Conservation (phyloP, 2,329 filamentous ascomycete genomes). For the Calonectria hawksworthii region DNA sequence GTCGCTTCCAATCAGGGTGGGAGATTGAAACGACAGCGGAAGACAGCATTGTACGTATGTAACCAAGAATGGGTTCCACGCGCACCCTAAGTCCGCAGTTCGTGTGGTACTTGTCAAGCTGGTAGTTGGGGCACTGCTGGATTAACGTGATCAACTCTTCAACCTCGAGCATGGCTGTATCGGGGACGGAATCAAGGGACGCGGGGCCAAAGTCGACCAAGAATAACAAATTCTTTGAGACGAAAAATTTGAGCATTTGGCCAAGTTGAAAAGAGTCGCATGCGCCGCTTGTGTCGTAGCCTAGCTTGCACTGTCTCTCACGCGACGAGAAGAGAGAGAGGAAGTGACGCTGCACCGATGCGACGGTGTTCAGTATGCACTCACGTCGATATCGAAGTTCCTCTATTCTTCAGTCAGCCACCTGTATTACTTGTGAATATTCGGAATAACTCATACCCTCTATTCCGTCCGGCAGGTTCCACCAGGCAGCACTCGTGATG, state of each 20-base stretch:
- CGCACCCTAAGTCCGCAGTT: constrained; percentile 80
- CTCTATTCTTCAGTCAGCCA: constrained; percentile 55
- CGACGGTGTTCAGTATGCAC: constrained; percentile 76
- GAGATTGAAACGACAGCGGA: constrained; percentile 60
- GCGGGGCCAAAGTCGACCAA: constrained; percentile 69
- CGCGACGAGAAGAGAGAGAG: constrained; percentile 76
- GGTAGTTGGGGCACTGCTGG: constrained; percentile 78
- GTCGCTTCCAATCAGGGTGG: constrained; percentile 61
- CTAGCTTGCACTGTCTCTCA: constrained; percentile 77
- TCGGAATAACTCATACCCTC: constrained; percentile 65
- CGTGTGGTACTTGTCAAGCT: constrained; percentile 79
- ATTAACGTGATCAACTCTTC: constrained; percentile 71
- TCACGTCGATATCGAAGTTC: constrained; percentile 77
- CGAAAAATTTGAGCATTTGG: constrained; percentile 81
- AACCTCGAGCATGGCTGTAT: constrained; percentile 72
- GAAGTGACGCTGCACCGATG: constrained; percentile 79
- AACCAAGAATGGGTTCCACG: constrained; percentile 75
- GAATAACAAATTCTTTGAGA: constrained; percentile 71
- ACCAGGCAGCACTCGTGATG: constrained; percentile 70
- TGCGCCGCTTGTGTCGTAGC: constrained; percentile 79
- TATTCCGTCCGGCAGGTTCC: constrained; percentile 77
- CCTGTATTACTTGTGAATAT: neutral
- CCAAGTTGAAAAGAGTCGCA: constrained; percentile 86
- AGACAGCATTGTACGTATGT: constrained; percentile 70
- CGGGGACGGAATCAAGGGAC: constrained; percentile 60